Evolutionary conservation across 129 eudicot species (phyloP), one percentile per base, ranked within the genome.

Genomic region (Flaveria linearis): DNA sequence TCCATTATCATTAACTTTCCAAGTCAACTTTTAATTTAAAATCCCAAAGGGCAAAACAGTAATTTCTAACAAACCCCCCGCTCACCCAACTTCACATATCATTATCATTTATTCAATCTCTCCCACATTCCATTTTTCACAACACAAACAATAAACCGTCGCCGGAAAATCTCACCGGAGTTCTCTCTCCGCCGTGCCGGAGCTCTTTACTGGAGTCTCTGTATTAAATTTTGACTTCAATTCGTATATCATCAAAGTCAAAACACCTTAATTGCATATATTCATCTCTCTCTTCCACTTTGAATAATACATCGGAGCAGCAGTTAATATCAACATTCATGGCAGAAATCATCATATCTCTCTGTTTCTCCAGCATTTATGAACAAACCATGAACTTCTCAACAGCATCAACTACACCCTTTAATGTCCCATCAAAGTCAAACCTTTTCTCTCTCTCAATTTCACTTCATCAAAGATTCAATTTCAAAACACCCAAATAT

Each of bases 381-480:
- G 73, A 42, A 18, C 23, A 53, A 46, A 47, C 10, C 63, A 75
- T 75, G 63, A 76, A 50, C 66, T 20, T 49, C 64, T 65, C 80
- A 76, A 75, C 79, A 47, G 49, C 72, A 63, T 76, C 80, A 76
- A 52, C 74, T 39, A 39, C 68, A 67, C 81, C 45, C 68, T 66
- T 76, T 51, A 67, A 76, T 66, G 81, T 43, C 62, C 67, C 30
- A 73, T 53, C 74, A 80, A 73, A 80, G 79, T 80, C 83, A 80
- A 80, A 73, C 42, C 16, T 79, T 65, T 49, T 70, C 49, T 71
- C 72, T 71, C 73, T 63, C 82, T 39, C 73, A 36, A 51, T 47
- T 49, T 65, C 83, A 71, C 11, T 45, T 45, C 50, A 45, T 5
- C 41, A 36, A 36, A 4, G 41, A 36, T 6, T 45, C 8, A 12